Base-by-base conservation (phyloP, 202 grass and related monocot species). In the Tripidium arundinaceum region DNA sequence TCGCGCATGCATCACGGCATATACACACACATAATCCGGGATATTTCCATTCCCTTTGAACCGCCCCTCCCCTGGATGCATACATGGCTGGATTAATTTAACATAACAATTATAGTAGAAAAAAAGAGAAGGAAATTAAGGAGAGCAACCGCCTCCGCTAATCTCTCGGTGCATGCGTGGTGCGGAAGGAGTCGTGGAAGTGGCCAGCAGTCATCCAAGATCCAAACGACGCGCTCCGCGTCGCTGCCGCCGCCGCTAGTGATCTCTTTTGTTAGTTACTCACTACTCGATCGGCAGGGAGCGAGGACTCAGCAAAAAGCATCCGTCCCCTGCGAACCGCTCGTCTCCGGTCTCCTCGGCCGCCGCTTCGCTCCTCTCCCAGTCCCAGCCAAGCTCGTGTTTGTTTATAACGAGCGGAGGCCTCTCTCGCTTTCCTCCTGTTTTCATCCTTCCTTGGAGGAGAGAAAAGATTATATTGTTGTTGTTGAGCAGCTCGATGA, bases 181-280 rank as follows among this genome's bases (percentile, higher is more conserved):
- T 31, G 41, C 68, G 5, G 25, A 19, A 52, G n/a, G 47, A 19
- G 24, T 54, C 50, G 41, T 31, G 41, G 40, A 77, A 45, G 39
- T 63, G 58, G 70, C 10, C 67, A 71, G 62, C 62, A 65, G 70
- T 36, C 46, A 5, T 73, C 70, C 22, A 65, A 47, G 68, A 81
- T 81, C 55, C 79, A 73, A 81, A 72, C n/a, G 58, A 81, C 29
- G 57, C 68, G 79, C 68, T 81, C 65, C 67, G 55, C 67, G 27
- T 16, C 16, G 67, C 67, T 49, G 55, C 41, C 41, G 40, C 41
- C 25, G 16, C 68, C 68, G 68, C 40, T 46, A 11, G n/a, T n/a
- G n/a, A n/a, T n/a, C n/a, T 14, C 50, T 21, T 19, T 0, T 25
- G 68, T 47, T 70, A 41, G 68, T 70, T 47, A 27, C 11, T 5